Evolutionary conservation across 148 eudicot genomes (phyloP).

Genomic region (Pouteria glomerata): DNA sequence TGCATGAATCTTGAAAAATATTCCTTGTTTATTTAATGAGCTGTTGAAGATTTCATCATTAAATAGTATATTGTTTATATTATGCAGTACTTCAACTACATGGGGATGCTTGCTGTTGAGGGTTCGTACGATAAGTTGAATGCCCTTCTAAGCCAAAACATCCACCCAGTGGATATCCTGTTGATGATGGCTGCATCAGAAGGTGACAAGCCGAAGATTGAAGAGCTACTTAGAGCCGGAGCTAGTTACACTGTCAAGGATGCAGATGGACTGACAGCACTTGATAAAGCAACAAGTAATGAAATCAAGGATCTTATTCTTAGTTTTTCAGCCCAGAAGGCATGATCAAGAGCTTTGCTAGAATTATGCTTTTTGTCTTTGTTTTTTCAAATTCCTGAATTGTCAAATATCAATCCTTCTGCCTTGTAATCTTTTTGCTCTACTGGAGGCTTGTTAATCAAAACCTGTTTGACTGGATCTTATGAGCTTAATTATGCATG

Average conservation of each 20-base stretch:
- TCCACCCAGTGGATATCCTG: constrained; percentile 91
- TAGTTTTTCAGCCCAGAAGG: constrained; percentile 50
- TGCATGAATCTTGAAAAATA: no score
- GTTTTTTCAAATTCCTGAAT: no score
- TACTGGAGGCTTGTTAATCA: no score
- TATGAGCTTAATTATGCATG: no score
- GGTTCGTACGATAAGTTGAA: constrained; percentile 94
- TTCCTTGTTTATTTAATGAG: no score
- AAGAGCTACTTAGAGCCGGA: constrained; percentile 82
- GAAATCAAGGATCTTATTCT: constrained; percentile 77
- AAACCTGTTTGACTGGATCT: no score
- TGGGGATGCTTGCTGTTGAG: constrained; percentile 99
- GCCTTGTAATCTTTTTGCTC: no score
- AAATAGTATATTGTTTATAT: not conserved
- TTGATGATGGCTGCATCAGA: constrained; percentile 86
- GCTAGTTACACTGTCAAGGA: constrained; percentile 73
- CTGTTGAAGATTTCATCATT: no score
- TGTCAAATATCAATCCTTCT: no score
- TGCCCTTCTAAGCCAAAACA: constrained; percentile 68
- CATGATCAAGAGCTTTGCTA: constrained; percentile 23
- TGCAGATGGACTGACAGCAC: constrained; percentile 76
- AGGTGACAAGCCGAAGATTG: constrained; percentile 81
- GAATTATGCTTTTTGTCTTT: not conserved
- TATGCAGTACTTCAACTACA: constrained; percentile 91
- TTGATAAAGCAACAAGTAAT: constrained; percentile 58